Evolutionary conservation across 495 filamentous ascomycete species (phyloP).

Genomic region (Annulohypoxylon stygium): DNA sequence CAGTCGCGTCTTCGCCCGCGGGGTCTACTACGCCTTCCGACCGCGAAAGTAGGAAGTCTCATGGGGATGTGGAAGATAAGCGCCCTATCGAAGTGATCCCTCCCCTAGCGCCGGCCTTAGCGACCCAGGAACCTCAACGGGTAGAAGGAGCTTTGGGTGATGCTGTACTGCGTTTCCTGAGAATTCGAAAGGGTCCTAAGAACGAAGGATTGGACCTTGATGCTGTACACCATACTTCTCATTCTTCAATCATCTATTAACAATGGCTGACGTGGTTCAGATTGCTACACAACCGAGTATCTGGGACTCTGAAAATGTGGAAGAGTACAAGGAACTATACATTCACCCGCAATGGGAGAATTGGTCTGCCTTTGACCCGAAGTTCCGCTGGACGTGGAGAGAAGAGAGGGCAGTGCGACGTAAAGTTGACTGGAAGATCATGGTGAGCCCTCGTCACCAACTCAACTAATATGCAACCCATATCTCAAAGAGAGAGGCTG

Average conservation of each 20-base stretch:
- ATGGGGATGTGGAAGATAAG: conserved; percentile 27
- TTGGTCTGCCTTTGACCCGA: conserved; percentile 45
- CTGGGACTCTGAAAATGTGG: conserved; percentile 49
- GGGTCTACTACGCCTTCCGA: conserved; percentile 37
- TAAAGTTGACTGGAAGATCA: conserved; percentile 50
- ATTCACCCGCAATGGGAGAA: conserved; percentile 51
- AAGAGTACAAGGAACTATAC: conserved; percentile 49
- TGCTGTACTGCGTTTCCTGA: conserved; percentile 42
- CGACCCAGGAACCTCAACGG: conserved; percentile 33
- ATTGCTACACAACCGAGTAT: conserved; percentile 50
- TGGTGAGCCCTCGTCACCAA: conserved; percentile 26
- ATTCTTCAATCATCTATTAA: neutral
- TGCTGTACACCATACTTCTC: conserved; percentile 33
- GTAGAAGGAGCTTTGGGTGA: conserved; percentile 43
- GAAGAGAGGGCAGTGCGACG: conserved; percentile 46
- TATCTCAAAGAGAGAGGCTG: neutral
- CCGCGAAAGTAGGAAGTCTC: conserved; percentile 14
- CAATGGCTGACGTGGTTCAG: conserved; percentile 29
- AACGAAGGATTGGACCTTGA: conserved; percentile 41
- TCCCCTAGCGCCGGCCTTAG: conserved; percentile 31
- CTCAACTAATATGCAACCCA: neutral
- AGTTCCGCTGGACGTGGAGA: conserved; percentile 47
- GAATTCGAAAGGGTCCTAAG: conserved; percentile 48
- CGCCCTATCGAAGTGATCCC: conserved; percentile 9
- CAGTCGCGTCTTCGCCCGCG: conserved; percentile 1